Conservation (phyloP, 352 stramenopile genomes). For the Stramenopiles sp. region DNA sequence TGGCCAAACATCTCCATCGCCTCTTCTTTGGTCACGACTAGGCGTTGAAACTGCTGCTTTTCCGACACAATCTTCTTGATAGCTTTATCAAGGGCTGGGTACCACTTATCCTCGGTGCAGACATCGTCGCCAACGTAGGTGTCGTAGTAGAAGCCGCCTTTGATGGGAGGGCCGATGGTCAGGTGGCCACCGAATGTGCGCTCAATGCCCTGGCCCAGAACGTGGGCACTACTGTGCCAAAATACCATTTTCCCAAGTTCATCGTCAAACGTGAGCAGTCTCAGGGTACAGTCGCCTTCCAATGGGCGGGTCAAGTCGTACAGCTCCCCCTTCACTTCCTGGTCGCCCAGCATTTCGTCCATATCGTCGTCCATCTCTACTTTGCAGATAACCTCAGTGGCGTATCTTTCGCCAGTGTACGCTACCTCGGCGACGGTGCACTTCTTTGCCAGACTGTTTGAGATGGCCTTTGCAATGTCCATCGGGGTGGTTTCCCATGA, state of each 20-base stretch:
- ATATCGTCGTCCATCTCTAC: conserved; percentile 46
- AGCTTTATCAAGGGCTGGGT: conserved; percentile 46
- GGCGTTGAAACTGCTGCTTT: conserved; percentile 92
- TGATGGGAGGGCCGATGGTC: conserved; percentile 86
- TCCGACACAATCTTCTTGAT: conserved; percentile 76
- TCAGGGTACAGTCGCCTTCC: conserved; percentile 80
- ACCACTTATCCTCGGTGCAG: neutral
- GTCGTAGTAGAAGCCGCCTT: conserved; percentile 97
- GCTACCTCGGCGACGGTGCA: conserved; percentile 75
- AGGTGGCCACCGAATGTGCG: conserved; percentile 83
- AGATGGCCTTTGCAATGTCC: conserved; percentile 81
- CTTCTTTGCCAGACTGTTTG: conserved; percentile 74
- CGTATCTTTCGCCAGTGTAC: conserved; percentile 30
- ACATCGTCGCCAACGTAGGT: conserved; percentile 82
- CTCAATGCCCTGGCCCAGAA: conserved; percentile 89
- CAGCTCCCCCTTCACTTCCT: conserved; percentile 45
- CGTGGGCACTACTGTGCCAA: conserved; percentile 92
- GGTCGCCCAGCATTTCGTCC: conserved; percentile 42
- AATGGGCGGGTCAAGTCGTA: conserved; percentile 92
- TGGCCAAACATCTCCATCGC: conserved; percentile 92
- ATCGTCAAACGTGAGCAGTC: conserved; percentile 96
- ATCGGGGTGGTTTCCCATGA: conserved; percentile 85
- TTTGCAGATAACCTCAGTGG: neutral
- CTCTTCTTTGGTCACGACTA: conserved; percentile 94
- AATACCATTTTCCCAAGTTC: conserved; percentile 81